Percentiles rank a stretch among this genome's conserved stretches.
Conservation (phyloP, 2,329 filamentous ascomycete species). For the Monosporascus sp. region DNA sequence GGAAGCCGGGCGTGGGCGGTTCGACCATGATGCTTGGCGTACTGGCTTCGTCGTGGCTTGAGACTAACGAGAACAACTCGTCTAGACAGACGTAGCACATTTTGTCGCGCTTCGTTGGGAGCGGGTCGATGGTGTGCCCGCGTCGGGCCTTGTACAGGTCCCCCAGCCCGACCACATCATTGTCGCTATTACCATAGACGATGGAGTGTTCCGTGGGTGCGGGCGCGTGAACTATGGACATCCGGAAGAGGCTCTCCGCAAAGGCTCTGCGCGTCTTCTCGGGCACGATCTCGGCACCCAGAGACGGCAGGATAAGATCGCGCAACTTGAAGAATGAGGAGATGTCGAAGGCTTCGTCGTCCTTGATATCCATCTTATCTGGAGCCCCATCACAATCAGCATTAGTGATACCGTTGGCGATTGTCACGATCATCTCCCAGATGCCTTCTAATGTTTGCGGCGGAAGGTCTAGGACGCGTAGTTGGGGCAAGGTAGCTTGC, state of each 20-base stretch:
- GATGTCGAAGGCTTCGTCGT: slow-evolving; percentile 81
- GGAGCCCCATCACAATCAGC: slow-evolving; percentile 52
- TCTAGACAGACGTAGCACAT: slow-evolving; percentile 80
- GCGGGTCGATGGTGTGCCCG: slow-evolving; percentile 66
- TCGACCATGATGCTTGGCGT: slow-evolving; percentile 35
- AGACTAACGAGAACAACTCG: slow-evolving; percentile 68
- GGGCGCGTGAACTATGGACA: slow-evolving; percentile 72
- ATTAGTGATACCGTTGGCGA: slow-evolving; percentile 63
- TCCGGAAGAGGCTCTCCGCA: slow-evolving; percentile 70
- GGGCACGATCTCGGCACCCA: slow-evolving; percentile 62
- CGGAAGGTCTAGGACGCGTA: slow-evolving; percentile 45
- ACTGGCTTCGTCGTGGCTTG: slow-evolving; percentile 38
- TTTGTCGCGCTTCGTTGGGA: slow-evolving; percentile 57
- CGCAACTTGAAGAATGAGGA: slow-evolving; percentile 64
- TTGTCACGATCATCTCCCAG: slow-evolving; percentile 64
- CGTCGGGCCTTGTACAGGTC: slow-evolving; percentile 59
- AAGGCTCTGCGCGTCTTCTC: slow-evolving; percentile 65
- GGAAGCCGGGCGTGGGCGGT: slow-evolving; percentile 39
- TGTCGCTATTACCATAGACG: slow-evolving; percentile 47
- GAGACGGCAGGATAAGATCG: slow-evolving; percentile 65
- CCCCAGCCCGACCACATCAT: slow-evolving; percentile 46
- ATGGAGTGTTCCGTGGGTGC: slow-evolving; percentile 48
- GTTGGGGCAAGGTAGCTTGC: slow-evolving; percentile 56
- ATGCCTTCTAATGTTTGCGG: slow-evolving; percentile 47
- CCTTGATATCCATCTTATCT: slow-evolving; percentile 43